Evolutionary conservation across 179 eudicot species (phyloP), one percentile per base, ranked within the genome.

Genomic region (Silene coronaria): DNA sequence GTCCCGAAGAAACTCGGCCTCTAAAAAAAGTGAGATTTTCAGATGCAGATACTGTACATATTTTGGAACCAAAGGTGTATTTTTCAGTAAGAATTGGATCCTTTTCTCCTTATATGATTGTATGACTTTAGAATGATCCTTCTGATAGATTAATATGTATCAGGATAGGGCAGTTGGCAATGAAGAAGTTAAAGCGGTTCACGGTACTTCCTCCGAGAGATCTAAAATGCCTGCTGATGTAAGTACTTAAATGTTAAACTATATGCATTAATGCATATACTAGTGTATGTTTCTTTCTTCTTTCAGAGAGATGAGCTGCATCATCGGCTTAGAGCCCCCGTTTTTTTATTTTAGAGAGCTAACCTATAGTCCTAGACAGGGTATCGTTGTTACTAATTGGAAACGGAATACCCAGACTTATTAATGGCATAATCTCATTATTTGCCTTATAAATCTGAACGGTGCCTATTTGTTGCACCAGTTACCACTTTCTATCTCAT

Each of bases 11-110:
- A 65, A 51, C 23, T 59, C 81, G 75, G 61, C 77, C 81, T 24
- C 9, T 66, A 19, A 82, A 78, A 76, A 82, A 66, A 65, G 71
- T 81, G 70, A 78, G 70, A 65, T 26, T 71, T 71, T 59, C 74
- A 38, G 71, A 71, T 26, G 66, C n/a, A 59, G 77, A 66, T 30
- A 30, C 71, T 24, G 34, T 45, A 66, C 27, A 19, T 63, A 70
- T 38, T 63, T 38, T 26, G 51, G 70, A 11, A 71, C 46, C 60
- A n/a, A 67, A 65, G 64, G 80, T 55, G 34, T 70, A 57, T 58
- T 57, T 30, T 76, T 71, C 26, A 14, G 59, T 45, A 57, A 69
- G 16, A 45, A 55, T 65, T 76, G 36, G 70, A 55, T 45, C 71
- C 62, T 46, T 75, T 66, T 19, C 62, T 32, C 19, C 24, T n/a